A percentile compares a stretch with the other conserved stretches of the same genome.
Conservation (phyloP, 805 yeast genomes). For the Sugiyamaella mastotermitis region DNA sequence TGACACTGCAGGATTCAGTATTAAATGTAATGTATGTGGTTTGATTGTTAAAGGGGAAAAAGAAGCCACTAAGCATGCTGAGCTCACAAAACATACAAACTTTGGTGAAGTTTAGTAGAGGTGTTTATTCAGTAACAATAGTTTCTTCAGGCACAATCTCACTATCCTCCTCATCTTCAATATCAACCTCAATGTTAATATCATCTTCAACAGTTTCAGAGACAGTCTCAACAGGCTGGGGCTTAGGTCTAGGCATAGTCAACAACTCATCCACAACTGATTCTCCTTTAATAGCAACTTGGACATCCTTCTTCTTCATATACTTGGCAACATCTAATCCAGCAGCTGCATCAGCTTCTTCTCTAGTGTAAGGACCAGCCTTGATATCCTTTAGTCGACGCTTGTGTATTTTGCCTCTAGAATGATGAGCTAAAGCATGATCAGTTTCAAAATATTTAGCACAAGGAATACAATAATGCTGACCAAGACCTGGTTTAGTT, state of each 20-base stretch:
- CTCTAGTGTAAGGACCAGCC: constrained; percentile 75
- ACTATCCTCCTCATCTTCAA: background rate
- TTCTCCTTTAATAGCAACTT: constrained; percentile 6
- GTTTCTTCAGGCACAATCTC: background rate
- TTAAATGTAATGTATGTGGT: constrained; percentile 54
- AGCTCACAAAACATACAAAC: constrained; percentile 49
- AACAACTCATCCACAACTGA: constrained; percentile 1
- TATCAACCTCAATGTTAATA: background rate
- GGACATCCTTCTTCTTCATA: constrained; percentile 40
- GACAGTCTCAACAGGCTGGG: background rate
- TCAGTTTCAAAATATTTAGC: constrained; percentile 85
- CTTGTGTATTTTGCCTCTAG: constrained; percentile 73
- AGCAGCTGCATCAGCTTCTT: constrained; percentile 87
- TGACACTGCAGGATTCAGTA: constrained; percentile 53
- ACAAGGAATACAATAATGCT: constrained; percentile 90
- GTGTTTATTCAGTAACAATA: background rate
- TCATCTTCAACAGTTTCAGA: background rate
- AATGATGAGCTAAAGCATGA: constrained; percentile 63
- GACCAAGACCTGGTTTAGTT: constrained; percentile 89
- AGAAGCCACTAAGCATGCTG: constrained; percentile 61
- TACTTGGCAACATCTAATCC: constrained; percentile 71
- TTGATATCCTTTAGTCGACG: constrained; percentile 74
- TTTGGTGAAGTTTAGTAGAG: constrained; percentile 46
- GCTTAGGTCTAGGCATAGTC: background rate
- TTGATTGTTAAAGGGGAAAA: constrained; percentile 51